Conservation (phyloP, 768 basidiomycete species). For the Paxillus ammoniavirescens region DNA sequence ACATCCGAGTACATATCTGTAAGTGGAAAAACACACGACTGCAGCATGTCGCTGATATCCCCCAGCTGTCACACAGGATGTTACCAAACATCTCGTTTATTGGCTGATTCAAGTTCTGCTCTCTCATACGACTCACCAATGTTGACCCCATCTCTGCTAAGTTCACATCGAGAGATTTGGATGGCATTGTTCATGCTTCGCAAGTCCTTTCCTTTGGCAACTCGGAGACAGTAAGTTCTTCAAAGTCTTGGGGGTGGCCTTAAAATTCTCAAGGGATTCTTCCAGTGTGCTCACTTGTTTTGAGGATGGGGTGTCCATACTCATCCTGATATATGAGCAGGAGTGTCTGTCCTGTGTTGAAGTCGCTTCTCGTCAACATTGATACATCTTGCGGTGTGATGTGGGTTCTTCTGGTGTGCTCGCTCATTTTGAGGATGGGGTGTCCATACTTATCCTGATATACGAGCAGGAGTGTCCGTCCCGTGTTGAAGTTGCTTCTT, state of each 20-base stretch:
- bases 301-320: neutral
- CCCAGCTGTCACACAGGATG: constrained; percentile 32
- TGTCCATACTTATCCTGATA: neutral
- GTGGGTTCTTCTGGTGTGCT: constrained; percentile 52
- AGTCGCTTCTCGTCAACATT: constrained; percentile 42
- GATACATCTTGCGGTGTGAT: constrained; percentile 47
- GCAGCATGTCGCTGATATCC: constrained; percentile 30
- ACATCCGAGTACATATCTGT: constrained; percentile 35
- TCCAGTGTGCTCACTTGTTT: constrained; percentile 39
- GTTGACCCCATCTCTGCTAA: no score
- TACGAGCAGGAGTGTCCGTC: constrained; percentile 46
- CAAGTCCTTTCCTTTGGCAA: constrained; percentile 30
- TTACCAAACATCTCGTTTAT: no score
- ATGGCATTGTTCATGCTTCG: constrained; percentile 40
- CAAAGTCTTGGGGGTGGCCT: constrained; percentile 29
- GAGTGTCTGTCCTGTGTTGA: constrained; percentile 44
- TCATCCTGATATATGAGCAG: constrained; percentile 24
- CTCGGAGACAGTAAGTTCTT: constrained; percentile 25
- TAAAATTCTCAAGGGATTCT: constrained; percentile 48
- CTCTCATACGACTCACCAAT: no score
- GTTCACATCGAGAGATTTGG: no score
- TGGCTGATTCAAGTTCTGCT: no score
- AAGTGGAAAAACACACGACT: constrained; percentile 30
- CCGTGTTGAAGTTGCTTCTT: constrained; percentile 37
- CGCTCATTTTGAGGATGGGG: neutral